A percentile compares a stretch with the other conserved stretches of the same genome.
Evolutionary conservation across 345 rosid genomes (phyloP).

Genomic region (Kernera saxatilis): DNA sequence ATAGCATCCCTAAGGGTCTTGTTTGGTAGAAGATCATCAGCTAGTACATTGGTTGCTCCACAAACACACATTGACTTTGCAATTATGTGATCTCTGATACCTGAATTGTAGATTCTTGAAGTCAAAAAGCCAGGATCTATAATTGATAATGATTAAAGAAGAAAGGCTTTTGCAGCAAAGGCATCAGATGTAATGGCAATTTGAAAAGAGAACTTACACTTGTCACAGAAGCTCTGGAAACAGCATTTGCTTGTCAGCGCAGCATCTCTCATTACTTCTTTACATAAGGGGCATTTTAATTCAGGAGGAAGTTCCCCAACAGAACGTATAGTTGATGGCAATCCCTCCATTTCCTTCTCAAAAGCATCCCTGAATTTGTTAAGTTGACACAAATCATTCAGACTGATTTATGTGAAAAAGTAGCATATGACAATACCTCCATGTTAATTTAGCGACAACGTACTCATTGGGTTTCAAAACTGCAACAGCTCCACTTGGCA

Average conservation of each 20-base stretch:
- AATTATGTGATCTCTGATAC: conserved; percentile 80
- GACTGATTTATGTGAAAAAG: background rate
- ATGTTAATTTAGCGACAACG: conserved; percentile 16
- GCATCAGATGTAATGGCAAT: background rate
- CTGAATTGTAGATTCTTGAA: conserved; percentile 34
- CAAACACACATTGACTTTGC: conserved; percentile 73
- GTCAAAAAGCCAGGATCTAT: background rate
- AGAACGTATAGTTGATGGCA: conserved; percentile 70
- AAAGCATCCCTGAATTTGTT: conserved; percentile 72
- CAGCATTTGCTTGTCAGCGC: conserved; percentile 92
- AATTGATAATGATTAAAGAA: background rate
- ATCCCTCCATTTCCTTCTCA: conserved; percentile 90
- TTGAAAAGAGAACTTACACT: conserved; percentile 48
- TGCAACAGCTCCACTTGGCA: conserved; percentile 94
- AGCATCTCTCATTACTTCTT: conserved; percentile 89
- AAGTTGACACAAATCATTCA: background rate
- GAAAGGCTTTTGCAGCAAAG: background rate
- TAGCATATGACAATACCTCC: background rate
- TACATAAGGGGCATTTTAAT: conserved; percentile 88
- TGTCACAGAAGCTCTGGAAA: conserved; percentile 76
- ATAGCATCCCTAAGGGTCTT: conserved; percentile 91
- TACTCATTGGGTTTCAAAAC: conserved; percentile 95
- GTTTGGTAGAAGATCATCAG: conserved; percentile 96
- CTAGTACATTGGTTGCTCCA: conserved; percentile 72
- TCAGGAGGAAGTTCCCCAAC: conserved; percentile 96